Conservation (phyloP, 140 eudicot genomes). For the Anethum foeniculum region DNA sequence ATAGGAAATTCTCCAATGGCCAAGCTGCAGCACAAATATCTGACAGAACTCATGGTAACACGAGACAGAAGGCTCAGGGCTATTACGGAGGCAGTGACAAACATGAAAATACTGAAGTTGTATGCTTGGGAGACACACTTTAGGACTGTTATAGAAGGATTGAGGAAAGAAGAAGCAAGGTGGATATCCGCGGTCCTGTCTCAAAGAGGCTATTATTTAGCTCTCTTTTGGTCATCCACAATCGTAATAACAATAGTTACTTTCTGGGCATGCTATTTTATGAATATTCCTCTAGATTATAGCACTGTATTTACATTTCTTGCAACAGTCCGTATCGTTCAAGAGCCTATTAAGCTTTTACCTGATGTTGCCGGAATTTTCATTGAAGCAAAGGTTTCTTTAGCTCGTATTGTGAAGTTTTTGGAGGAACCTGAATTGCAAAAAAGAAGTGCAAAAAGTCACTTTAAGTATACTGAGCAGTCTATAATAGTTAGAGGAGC, state of each 20-base stretch:
- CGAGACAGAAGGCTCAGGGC: conserved; percentile 60
- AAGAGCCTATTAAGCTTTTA: conserved; percentile 51
- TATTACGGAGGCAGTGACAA: conserved; percentile 51
- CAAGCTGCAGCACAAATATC: conserved; percentile 45
- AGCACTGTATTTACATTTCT: conserved; percentile 59
- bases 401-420: conserved; percentile 50
- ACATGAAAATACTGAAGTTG: conserved; percentile 63
- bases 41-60: conserved; percentile 49
- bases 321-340: conserved; percentile 56
- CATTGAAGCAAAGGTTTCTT: conserved; percentile 58
- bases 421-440: conserved; percentile 63
- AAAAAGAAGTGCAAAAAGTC: conserved; percentile 15
- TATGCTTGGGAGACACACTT: conserved; percentile 79
- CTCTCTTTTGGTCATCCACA: conserved; percentile 53
- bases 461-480: conserved; percentile 1
- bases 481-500: conserved; percentile 22
- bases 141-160: conserved; percentile 25
- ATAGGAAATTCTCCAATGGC: conserved; percentile 53
- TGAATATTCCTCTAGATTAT: conserved; percentile 35
- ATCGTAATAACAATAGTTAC: conserved; percentile 38
- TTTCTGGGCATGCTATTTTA: conserved; percentile 47
- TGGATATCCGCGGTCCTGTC: conserved; percentile 34
- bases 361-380: conserved; percentile 49
- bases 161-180: conserved; percentile 38
- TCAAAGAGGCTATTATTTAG: conserved; percentile 38